Evolutionary conservation across 2,329 filamentous ascomycete species (phyloP), one percentile per base, ranked within the genome.

Genomic region (Diplodia seriata): DNA sequence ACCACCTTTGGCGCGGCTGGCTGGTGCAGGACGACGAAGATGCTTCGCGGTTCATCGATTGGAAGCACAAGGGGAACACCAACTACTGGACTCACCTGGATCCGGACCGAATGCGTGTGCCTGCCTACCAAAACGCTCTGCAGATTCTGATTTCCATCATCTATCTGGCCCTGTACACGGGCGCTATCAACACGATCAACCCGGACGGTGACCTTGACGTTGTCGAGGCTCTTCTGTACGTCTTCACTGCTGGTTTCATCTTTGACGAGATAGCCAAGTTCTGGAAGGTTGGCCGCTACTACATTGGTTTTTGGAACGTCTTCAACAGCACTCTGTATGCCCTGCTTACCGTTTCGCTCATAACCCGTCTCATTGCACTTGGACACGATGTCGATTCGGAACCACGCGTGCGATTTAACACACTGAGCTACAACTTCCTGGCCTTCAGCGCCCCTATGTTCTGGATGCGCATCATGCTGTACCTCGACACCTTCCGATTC

Each of bases 381-480:
- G 85, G 85, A 9, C 87, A 94, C 70, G 82, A 84, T 0, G 54
- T 76, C 53, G 77, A 79, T 2, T 78, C 85, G 18, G 76, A 82
- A 0, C 73, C 81, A 49, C 87, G 92, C 43, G 78, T 81, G 26
- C 80, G 86, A 51, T 92, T 89, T 78, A 97, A 96, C 77, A 85
- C 87, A 68, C 82, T 97, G 23, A 94, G 91, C 76, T 99, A 99
- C 81, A 97, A 97, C 79, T 93, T 98, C 77, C 83, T 99, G 29
- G 93, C 95, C 11, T 97, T 97, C 78, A 89, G 90, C 3, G 94
- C 95, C 0, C 95, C 95, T 0, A 92, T 99, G 91, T 98, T 99
- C 79, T 99, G 95, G 94, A 91, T 90, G 76, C 91, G 95, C 4
- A 85, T 99, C 69, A 82, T 99, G 70, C 87, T 99, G 7, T 99